Evolutionary conservation across 345 rosid genomes (phyloP), one percentile per base, ranked within the genome.

Genomic region (Salix arbutifolia): DNA sequence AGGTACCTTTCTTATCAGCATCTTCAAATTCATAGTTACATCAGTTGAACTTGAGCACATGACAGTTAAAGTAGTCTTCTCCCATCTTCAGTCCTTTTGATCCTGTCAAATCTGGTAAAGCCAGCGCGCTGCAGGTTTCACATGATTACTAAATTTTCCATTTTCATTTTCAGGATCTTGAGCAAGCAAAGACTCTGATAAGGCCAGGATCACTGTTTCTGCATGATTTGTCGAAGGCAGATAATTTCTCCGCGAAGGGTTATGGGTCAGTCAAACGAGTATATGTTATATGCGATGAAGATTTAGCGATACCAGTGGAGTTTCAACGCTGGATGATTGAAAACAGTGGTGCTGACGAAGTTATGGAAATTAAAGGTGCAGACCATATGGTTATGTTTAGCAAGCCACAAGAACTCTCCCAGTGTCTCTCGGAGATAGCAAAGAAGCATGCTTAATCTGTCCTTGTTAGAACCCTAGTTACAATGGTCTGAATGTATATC

Each of bases 241-340:
- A 48, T 4, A 67, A 44, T 8, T 75, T 65, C 40, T 48, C 79
- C n/a, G 9, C 30, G 30, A 62, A 58, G 25, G 72, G 78, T 14
- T 80, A 80, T 48, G 83, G 83, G 18, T 65, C 79, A 0, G 79
- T 80, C 17, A 7, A 5, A 0, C 17, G 70, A 50, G 79, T 72
- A 1, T 80, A 4, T 60, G 23, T 76, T 6, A 5, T 56, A 12
- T 75, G 77, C 46, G 53, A 76, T 1, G 60, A 80, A 30, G 79
- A 80, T 40, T 6, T 30, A 46, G 76, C 18, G 5, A 76, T 80
- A 17, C 33, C 44, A 3, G 40, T 7, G 35, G 79, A 76, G 19
- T 76, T 71, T 31, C 83, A 80, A 64, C n/a, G 52, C 14, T 76
- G 83, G 83, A 80, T 80, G 79, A 76, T 80, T 6, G 30, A 40